Conservation (phyloP, 75 land plant species). For the Picea sitchensis region DNA sequence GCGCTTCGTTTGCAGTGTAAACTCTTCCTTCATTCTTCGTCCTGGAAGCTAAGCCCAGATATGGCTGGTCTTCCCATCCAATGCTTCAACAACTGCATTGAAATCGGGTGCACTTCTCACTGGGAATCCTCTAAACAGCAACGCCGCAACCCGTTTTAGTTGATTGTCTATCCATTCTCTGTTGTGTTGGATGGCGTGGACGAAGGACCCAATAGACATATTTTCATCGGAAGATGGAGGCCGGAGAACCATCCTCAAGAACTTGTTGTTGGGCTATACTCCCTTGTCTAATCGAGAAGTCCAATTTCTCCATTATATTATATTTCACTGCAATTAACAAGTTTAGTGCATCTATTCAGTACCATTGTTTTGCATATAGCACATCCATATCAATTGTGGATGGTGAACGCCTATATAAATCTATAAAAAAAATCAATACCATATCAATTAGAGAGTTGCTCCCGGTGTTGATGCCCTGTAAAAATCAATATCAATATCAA, state of each 20-base stretch:
- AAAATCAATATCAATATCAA: too few relatives aligned
- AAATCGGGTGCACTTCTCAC: conserved; percentile 26
- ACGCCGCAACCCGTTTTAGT: conserved; percentile 29
- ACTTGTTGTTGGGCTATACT: background rate
- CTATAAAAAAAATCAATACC: too few relatives aligned
- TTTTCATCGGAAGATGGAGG: background rate
- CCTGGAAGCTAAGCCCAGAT: conserved; percentile 36
- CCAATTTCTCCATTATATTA: too few relatives aligned
- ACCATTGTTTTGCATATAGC: too few relatives aligned
- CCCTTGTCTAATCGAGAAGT: too few relatives aligned
- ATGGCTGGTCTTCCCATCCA: conserved; percentile 41
- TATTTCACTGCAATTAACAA: too few relatives aligned
- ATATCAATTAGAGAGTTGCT: too few relatives aligned
- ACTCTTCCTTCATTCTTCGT: conserved; percentile 21
- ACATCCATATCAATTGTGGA: too few relatives aligned
- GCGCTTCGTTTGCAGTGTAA: conserved; percentile 47
- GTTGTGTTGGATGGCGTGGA: conserved; percentile 23
- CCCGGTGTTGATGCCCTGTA: too few relatives aligned
- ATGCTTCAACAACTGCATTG: conserved; percentile 28
- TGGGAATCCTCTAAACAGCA: conserved; percentile 41
- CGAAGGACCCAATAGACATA: conserved; percentile 14
- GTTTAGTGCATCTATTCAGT: too few relatives aligned
- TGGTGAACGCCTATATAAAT: too few relatives aligned
- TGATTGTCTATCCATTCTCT: conserved; percentile 24
- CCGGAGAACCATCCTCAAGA: conserved; percentile 16